phyloP scores from a whole-genome alignment of 805 yeast species.

The Monosporozyma siamensis region DNA sequence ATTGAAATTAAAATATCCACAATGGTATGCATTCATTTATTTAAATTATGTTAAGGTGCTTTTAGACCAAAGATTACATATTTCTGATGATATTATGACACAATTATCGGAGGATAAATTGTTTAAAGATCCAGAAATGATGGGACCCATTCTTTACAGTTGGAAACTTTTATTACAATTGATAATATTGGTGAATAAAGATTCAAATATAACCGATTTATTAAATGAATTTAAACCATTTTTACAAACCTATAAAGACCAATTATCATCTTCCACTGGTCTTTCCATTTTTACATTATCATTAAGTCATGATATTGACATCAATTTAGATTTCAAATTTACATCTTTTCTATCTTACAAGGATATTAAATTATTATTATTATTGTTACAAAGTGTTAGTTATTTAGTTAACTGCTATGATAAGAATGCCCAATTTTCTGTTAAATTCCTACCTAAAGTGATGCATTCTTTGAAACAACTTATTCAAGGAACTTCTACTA shows the following conservation, averaged over 20 bases:
- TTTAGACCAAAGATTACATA: conserved; percentile 11
- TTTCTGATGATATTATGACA: conserved; percentile 7
- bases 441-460: conserved; percentile 25
- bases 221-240: conserved; percentile 21
- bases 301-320: conserved; percentile 8
- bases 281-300: conserved; percentile 6
- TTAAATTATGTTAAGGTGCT: conserved; percentile 13
- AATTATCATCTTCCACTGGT: neutral
- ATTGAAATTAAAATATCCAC: neutral
- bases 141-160: conserved; percentile 12
- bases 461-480: conserved; percentile 7
- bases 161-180: conserved; percentile 23
- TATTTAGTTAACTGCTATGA: conserved; percentile 28
- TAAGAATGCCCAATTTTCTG: conserved; percentile 23
- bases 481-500: neutral
- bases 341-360: conserved; percentile 18
- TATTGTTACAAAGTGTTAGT: conserved; percentile 28
- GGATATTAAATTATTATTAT: conserved; percentile 21
- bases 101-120: conserved; percentile 3
- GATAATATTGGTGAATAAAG: conserved; percentile 16
- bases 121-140: conserved; percentile 1
- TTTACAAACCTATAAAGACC: conserved; percentile 8
- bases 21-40: conserved; percentile 14
- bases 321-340: conserved; percentile 13
- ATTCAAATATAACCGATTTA: conserved; percentile 21